phyloP scores from a whole-genome alignment of 2,329 filamentous ascomycete species.

The Blastomyces percursus region DNA sequence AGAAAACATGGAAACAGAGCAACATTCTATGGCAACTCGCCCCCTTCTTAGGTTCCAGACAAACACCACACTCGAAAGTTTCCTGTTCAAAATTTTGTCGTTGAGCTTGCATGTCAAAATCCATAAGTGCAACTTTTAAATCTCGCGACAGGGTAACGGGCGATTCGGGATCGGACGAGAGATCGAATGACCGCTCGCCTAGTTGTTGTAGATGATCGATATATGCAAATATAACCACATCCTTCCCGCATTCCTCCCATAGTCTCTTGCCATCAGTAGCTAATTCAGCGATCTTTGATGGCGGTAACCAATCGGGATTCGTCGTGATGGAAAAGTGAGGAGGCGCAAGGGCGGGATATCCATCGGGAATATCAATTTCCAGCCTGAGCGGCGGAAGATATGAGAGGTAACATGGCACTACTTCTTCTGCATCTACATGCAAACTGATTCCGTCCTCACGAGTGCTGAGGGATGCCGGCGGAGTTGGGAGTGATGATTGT shows the following conservation, averaged over 20 bases:
- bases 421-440: conserved; percentile 12
- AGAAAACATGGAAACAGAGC: conserved; percentile 85
- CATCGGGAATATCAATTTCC: conserved; percentile 42
- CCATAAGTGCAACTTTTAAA: conserved; percentile 59
- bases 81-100: conserved; percentile 66
- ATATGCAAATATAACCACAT: conserved; percentile 48
- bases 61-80: conserved; percentile 81
- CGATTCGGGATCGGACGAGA: conserved; percentile 30
- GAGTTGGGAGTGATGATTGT: conserved; percentile 28
- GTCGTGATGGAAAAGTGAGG: conserved; percentile 42
- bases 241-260: conserved; percentile 51
- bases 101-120: conserved; percentile 66
- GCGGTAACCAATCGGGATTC: conserved; percentile 44
- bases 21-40: conserved; percentile 66
- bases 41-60: conserved; percentile 87
- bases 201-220: conserved; percentile 51
- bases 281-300: conserved; percentile 35
- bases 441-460: conserved; percentile 19
- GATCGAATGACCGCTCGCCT: conserved; percentile 45
- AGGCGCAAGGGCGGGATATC: conserved; percentile 45
- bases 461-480: conserved; percentile 30
- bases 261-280: conserved; percentile 38
- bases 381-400: conserved; percentile 48
- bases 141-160: conserved; percentile 39
- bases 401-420: conserved; percentile 38